Conservation (phyloP, 352 stramenopile species). For the Phytophthora uliginosa region DNA sequence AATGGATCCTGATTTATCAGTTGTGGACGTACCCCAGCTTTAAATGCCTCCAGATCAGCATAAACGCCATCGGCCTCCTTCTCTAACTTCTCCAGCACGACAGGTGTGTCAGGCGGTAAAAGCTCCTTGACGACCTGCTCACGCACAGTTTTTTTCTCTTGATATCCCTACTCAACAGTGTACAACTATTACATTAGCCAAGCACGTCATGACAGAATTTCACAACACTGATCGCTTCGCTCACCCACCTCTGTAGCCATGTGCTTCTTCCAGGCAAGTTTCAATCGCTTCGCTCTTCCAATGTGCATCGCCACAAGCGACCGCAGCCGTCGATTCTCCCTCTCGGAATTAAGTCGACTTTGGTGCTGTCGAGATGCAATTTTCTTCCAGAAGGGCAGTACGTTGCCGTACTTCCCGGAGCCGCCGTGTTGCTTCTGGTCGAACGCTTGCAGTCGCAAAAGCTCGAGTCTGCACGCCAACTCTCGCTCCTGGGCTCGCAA, state of each 20-base stretch:
- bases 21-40: neutral
- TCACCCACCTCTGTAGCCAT: constrained; percentile 23
- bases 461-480: constrained; percentile 25
- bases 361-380: constrained; percentile 30
- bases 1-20: constrained; percentile 8
- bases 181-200: neutral
- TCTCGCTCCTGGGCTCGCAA: constrained; percentile 26
- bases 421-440: constrained; percentile 1
- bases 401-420: constrained; percentile 2
- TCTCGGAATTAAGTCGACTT: constrained; percentile 17
- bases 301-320: constrained; percentile 26
- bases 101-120: constrained; percentile 1
- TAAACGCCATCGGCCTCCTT: constrained; percentile 17
- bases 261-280: constrained; percentile 29
- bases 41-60: constrained; percentile 18
- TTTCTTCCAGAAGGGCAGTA: constrained; percentile 37
- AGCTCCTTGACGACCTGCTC: neutral
- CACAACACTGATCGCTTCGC: neutral
- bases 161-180: constrained; percentile 10
- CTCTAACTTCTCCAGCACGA: constrained; percentile 11
- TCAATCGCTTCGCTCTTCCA: constrained; percentile 23
- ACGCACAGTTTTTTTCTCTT: neutral
- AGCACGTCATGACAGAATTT: neutral
- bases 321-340: constrained; percentile 32
- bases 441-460: constrained; percentile 19